These are phyloP conservation scores for Suillus variegatus DNA, from an alignment of 768 basidiomycete species.

Conservation along the genomic window DNA sequence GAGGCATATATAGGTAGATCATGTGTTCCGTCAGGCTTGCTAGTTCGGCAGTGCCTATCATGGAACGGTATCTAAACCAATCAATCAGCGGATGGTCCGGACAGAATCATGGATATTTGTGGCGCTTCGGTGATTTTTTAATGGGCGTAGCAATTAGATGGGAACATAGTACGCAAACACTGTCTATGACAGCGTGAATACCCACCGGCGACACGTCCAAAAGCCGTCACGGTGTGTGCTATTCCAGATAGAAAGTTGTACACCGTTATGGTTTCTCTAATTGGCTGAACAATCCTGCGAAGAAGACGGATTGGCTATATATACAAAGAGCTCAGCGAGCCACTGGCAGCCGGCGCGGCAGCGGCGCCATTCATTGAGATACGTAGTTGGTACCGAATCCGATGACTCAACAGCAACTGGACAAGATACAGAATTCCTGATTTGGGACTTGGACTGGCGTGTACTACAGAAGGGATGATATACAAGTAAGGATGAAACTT, in stretches of 20 bases:
- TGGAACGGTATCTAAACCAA: background rate
- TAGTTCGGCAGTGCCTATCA: background rate
- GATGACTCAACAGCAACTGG: background rate
- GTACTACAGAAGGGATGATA: background rate
- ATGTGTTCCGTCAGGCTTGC: background rate
- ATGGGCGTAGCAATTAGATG: background rate
- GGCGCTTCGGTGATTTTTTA: background rate
- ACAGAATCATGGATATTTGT: background rate
- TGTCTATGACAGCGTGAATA: too few species aligned
- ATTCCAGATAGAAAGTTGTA: background rate
- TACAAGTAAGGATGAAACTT: background rate
- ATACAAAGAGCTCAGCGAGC: background rate
- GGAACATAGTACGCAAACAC: background rate
- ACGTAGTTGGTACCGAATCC: background rate
- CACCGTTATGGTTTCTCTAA: background rate
- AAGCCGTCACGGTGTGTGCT: background rate
- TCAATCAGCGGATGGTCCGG: background rate
- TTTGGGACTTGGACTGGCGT: background rate
- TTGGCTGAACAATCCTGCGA: background rate
- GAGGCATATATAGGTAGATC: background rate
- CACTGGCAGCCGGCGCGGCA: too few species aligned
- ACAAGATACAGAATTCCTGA: background rate
- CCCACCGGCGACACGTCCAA: background rate
- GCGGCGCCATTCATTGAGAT: background rate
- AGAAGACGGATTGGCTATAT: background rate